Evolutionary conservation across 2,329 filamentous ascomycete species (phyloP).

Genomic region (Ceratocystis ficicola): DNA sequence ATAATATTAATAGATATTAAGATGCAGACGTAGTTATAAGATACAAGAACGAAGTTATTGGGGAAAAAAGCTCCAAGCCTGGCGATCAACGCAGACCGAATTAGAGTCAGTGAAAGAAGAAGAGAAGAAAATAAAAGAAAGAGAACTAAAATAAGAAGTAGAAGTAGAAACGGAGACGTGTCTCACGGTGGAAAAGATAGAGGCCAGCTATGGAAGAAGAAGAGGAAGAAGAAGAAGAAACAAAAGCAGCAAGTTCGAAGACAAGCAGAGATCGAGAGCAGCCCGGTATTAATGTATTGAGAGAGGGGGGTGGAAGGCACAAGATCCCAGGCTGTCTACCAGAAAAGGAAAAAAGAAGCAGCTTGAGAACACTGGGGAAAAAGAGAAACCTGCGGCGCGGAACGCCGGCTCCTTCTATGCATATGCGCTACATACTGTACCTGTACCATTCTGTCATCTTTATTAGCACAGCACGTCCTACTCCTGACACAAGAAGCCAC

Average conservation of each 20-base stretch:
- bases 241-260: neutral
- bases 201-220: slow-evolving; percentile 27
- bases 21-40: slow-evolving; percentile 15
- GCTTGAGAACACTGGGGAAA: neutral
- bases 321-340: neutral
- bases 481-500: neutral
- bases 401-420: neutral
- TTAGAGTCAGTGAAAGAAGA: neutral
- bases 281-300: neutral
- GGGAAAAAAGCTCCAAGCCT: neutral
- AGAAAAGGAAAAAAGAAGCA: neutral
- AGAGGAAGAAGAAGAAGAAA: slow-evolving; percentile 26
- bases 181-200: slow-evolving; percentile 22
- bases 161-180: slow-evolving; percentile 27
- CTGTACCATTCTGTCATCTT: neutral
- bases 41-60: slow-evolving; percentile 24
- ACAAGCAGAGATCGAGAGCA: neutral
- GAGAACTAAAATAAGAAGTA: slow-evolving; percentile 25
- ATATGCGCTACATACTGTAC: no score
- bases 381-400: neutral
- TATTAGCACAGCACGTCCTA: neutral
- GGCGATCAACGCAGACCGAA: neutral
- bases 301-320: neutral
- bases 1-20: slow-evolving; percentile 6
- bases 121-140: slow-evolving; percentile 23